Percentiles rank a stretch among this genome's conserved stretches.
Conservation (phyloP, 1,139 yeast genomes). For the Suhomyces wounanorum region DNA sequence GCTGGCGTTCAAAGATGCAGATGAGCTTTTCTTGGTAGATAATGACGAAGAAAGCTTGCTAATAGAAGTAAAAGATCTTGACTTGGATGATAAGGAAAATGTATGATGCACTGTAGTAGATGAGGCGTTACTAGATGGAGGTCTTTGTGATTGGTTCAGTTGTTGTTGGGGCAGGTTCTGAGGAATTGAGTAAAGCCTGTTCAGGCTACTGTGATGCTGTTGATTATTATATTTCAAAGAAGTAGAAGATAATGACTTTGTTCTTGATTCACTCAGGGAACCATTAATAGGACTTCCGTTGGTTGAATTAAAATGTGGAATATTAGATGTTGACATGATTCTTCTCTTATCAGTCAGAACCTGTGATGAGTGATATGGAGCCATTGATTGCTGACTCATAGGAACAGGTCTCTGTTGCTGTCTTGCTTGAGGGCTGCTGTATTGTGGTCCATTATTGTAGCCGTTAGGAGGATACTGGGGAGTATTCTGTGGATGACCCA, state of each 20-base stretch:
- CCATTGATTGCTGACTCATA: background rate
- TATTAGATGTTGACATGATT: constrained; percentile 19
- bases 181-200: constrained; percentile 13
- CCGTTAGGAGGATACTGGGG: background rate
- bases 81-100: constrained; percentile 44
- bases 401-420: constrained; percentile 4
- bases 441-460: background rate
- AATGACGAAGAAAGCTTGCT: constrained; percentile 43
- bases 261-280: constrained; percentile 13
- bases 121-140: constrained; percentile 26
- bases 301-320: constrained; percentile 10
- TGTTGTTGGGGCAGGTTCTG: constrained; percentile 13
- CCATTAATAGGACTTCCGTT: constrained; percentile 1
- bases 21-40: constrained; percentile 44
- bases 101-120: constrained; percentile 33
- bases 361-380: background rate
- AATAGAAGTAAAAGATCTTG: constrained; percentile 47
- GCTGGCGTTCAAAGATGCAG: constrained; percentile 27
- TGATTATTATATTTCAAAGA: constrained; percentile 16
- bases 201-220: constrained; percentile 6
- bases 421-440: background rate
- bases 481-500: background rate
- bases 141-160: constrained; percentile 12
- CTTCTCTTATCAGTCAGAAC: constrained; percentile 14
- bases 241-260: constrained; percentile 20